Evolutionary conservation across 75 land plant species (phyloP).

Genomic region (Picea sitchensis): DNA sequence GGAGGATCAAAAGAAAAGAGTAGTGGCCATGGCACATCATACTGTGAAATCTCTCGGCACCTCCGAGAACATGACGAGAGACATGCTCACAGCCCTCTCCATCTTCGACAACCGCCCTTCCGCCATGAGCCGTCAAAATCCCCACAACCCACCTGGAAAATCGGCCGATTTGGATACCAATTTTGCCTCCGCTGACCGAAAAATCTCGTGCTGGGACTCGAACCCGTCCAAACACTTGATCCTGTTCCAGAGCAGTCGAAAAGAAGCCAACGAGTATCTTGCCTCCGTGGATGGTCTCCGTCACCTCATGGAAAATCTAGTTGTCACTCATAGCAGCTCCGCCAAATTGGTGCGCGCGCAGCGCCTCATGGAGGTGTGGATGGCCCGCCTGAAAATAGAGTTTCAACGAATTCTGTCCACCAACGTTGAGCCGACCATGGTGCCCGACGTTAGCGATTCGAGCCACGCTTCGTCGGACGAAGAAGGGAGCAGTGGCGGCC

Average conservation of each 20-base stretch:
- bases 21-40: conserved; percentile 51
- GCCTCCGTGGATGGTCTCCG: conserved; percentile 61
- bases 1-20: conserved; percentile 43
- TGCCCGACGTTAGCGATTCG: conserved; percentile 14
- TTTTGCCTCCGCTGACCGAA: conserved; percentile 23
- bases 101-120: conserved; percentile 68
- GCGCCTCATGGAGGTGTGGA: conserved; percentile 46
- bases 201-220: conserved; percentile 36
- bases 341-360: conserved; percentile 52
- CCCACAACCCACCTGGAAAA: background rate
- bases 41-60: conserved; percentile 56
- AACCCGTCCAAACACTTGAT: conserved; percentile 21
- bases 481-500: background rate
- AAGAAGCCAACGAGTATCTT: conserved; percentile 37
- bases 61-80: conserved; percentile 39
- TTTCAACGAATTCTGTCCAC: conserved; percentile 48
- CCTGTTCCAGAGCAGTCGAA: background rate
- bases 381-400: conserved; percentile 74
- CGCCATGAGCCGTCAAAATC: conserved; percentile 18
- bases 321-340: background rate
- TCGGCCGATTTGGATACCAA: background rate
- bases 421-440: conserved; percentile 55
- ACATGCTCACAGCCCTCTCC: conserved; percentile 61
- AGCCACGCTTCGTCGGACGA: background rate
- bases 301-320: conserved; percentile 13